Evolutionary conservation across 208 protist genomes (phyloP).

Genomic region (Trichomonas gallinae): DNA sequence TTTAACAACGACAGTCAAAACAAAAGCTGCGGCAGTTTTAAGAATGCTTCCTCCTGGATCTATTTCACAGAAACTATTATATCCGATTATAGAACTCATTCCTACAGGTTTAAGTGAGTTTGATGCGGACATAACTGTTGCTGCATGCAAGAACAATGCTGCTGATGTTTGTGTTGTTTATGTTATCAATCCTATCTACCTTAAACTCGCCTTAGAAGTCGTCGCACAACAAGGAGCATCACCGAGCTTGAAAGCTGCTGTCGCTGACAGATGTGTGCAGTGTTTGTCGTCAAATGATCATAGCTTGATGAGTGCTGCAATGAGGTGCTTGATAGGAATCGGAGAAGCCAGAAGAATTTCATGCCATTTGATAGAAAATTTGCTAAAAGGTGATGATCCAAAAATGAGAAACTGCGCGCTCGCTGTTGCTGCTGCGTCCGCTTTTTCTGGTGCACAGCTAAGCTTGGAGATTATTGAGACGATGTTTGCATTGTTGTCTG

Average conservation of each 20-base stretch:
- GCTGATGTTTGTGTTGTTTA: not conserved
- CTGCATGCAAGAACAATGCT: not conserved
- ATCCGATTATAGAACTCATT: not conserved
- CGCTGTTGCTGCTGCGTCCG: not conserved
- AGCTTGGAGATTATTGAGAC: not conserved
- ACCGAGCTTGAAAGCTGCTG: not conserved
- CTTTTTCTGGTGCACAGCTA: not conserved
- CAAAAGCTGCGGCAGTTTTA: not conserved
- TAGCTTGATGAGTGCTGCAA: not conserved
- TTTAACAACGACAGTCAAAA: not conserved
- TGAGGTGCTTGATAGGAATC: not conserved
- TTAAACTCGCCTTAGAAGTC: not conserved
- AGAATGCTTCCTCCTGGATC: not conserved
- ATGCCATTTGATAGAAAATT: not conserved
- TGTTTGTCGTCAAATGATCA: not conserved
- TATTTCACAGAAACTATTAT: not conserved
- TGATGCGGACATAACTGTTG: not conserved
- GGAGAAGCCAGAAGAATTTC: not conserved
- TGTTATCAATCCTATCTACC: not conserved
- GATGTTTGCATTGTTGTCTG: not conserved
- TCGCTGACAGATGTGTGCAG: not conserved
- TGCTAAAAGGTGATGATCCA: not conserved
- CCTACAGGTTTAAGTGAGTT: not conserved
- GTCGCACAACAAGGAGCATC: not conserved
- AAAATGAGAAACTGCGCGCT: not conserved